Base-by-base conservation (phyloP, 2,329 filamentous ascomycete genomes). In the Penicillium sp. region DNA sequence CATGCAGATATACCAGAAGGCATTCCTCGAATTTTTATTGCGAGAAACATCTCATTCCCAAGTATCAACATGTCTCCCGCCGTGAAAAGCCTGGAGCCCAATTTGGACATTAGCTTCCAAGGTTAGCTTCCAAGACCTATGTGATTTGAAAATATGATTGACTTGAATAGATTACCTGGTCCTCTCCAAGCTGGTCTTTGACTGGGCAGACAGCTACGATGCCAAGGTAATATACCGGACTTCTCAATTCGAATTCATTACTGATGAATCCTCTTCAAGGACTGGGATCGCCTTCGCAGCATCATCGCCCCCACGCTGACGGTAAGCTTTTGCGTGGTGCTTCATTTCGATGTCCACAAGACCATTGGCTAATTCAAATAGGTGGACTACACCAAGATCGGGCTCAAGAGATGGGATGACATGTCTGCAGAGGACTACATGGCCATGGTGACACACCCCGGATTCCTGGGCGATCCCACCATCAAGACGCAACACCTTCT, bases 371-470 rank as follows among this genome's bases (percentile, higher is more conserved):
- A 15, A 40, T 13, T 7, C 12, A 6, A 12, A 12, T 66, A 85
- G 77, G 78, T 89, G 61, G 87, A 90, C 75, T 90, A 90, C 78
- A 81, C 79, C 44, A 76, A 78, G 35, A 81, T 84, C 67, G 76
- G 81, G 45, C 75, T 81, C 66, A 78, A 78, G 63, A 66, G 79
- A 48, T 84, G 81, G 81, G 77, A 80, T 42, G 74, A 76, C 43
- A 83, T 85, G 80, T 73, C 79, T 1, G 79, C 80, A 0, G 75
- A 79, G 3, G 80, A 84, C n/a, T 86, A 78, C 70, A 71, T 84
- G 63, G 61, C 67, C 55, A 83, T 85, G 80, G 72, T 82, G 57
- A 80, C 79, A 24, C 74, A 76, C 62, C 68, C 72, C 18, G 67
- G 73, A 2, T 81, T 86, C 53, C 72, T 86, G 24, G 82, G 83